phyloP scores from a whole-genome alignment of 2,329 filamentous ascomycete species.

The Pseudocercospora pini-densiflorae region DNA sequence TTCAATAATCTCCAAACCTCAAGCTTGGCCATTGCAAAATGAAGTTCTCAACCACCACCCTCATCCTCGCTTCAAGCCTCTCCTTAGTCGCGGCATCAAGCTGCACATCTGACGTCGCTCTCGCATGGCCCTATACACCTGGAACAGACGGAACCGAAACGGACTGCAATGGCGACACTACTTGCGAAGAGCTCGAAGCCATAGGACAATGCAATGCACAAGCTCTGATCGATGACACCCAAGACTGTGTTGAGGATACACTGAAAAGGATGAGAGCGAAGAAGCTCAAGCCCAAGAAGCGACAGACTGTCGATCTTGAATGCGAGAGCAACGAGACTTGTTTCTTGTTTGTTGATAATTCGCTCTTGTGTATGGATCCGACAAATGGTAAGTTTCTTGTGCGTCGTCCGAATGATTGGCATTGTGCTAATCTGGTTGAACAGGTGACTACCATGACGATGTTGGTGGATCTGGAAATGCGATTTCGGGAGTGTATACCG shows the following conservation, averaged over 20 bases:
- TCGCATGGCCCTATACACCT: background rate
- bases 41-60: background rate
- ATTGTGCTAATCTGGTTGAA: no score
- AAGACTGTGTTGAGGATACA: background rate
- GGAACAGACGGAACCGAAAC: background rate
- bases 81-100: background rate
- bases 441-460: constrained; percentile 25
- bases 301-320: background rate
- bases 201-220: constrained; percentile 20
- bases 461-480: constrained; percentile 16
- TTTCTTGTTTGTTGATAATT: background rate
- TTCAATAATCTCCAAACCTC: no score
- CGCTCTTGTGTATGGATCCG: background rate
- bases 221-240: constrained; percentile 11
- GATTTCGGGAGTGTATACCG: constrained; percentile 21
- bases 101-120: background rate
- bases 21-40: background rate
- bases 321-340: background rate
- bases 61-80: background rate
- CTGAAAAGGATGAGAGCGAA: background rate
- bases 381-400: background rate
- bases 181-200: constrained; percentile 8
- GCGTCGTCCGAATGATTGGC: no score
- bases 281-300: background rate
- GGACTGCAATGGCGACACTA: constrained; percentile 10